Conservation (phyloP, 2,329 filamentous ascomycete genomes). For the Scorias spongiosa region DNA sequence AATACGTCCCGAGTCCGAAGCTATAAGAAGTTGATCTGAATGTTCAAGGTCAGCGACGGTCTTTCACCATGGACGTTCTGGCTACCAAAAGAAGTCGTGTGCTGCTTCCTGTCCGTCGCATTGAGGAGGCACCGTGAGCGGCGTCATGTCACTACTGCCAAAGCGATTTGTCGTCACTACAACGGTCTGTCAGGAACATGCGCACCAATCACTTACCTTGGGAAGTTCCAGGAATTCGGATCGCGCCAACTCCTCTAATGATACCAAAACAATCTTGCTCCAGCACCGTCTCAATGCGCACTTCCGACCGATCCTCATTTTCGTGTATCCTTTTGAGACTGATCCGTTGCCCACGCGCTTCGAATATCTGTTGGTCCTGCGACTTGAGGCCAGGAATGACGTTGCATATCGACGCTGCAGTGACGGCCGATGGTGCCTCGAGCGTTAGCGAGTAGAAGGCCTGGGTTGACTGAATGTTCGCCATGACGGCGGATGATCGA, state of each 20-base stretch:
- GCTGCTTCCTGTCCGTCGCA: too few species aligned
- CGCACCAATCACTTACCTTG: constrained; percentile 56
- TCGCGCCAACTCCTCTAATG: constrained; percentile 74
- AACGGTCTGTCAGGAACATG: constrained; percentile 1
- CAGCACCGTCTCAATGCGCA: constrained; percentile 71
- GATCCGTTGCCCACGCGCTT: constrained; percentile 78
- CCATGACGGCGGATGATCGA: constrained; percentile 45
- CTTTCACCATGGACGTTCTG: too few species aligned
- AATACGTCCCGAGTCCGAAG: constrained; percentile 89
- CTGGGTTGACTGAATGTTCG: constrained; percentile 85
- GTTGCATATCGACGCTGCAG: constrained; percentile 83
- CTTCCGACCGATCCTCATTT: constrained; percentile 39
- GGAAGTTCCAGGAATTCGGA: constrained; percentile 79
- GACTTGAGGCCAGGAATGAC: constrained; percentile 59
- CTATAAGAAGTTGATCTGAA: constrained; percentile 85
- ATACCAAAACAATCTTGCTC: constrained; percentile 96
- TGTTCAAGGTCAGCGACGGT: too few species aligned
- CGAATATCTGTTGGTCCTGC: constrained; percentile 94
- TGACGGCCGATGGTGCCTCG: constrained; percentile 77
- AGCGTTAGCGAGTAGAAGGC: constrained; percentile 97
- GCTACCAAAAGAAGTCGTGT: too few species aligned
- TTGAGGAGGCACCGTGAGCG: too few species aligned
- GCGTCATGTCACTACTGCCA: constrained; percentile 4
- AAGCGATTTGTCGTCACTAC: not conserved
- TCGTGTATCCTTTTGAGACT: constrained; percentile 67